These are phyloP conservation scores for Pisolithus sp. DNA, from an alignment of 768 basidiomycete genomes.

Conservation along the genomic window DNA sequence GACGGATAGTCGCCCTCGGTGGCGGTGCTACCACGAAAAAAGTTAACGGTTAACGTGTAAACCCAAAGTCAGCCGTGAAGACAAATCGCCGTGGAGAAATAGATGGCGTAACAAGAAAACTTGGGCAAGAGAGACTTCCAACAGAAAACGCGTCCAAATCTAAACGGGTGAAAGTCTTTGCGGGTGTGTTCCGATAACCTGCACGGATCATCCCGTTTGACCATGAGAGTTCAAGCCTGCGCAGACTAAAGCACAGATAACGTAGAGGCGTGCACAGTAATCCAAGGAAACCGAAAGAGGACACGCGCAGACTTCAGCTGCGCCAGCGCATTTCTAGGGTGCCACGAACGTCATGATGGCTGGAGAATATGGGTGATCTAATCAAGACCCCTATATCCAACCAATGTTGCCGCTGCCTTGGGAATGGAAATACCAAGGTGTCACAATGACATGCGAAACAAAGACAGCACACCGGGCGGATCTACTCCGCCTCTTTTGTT, in stretches of 20 bases:
- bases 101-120: not conserved
- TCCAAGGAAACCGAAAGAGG: not conserved
- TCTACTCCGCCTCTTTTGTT: conserved; percentile 16
- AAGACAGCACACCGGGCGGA: conserved; percentile 16
- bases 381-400: not conserved
- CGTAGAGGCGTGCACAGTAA: not conserved
- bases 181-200: too few species aligned
- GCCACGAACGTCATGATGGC: too few species aligned
- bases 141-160: not conserved
- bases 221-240: not conserved
- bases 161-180: not conserved
- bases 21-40: too few species aligned
- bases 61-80: too few species aligned
- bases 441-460: not conserved
- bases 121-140: not conserved
- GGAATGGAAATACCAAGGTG: not conserved
- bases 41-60: too few species aligned
- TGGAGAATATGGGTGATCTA: not conserved
- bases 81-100: not conserved
- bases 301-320: not conserved
- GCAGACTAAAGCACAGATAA: not conserved
- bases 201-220: too few species aligned
- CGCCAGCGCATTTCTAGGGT: too few species aligned
- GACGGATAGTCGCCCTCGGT: too few species aligned
- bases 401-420: not conserved